Percentiles rank a stretch among this genome's conserved stretches.
Evolutionary conservation across 108 stramenopile genomes (phyloP).

Genomic region (Stephanodiscus triporus): DNA sequence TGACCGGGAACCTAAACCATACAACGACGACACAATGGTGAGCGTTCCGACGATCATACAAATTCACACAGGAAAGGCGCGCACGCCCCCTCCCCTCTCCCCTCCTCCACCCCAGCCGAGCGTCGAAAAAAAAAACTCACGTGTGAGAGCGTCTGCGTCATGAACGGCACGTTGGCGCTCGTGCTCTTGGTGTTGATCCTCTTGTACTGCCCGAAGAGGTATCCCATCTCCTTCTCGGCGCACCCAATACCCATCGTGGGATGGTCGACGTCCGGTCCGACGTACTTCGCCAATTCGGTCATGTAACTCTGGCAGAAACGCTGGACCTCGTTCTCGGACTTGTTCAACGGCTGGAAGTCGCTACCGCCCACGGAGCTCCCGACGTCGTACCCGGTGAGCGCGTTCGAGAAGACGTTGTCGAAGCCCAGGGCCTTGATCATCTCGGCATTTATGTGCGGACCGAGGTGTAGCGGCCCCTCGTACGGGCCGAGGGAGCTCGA

Average conservation of each 20-base stretch:
- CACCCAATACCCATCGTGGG: slow-evolving; percentile 95
- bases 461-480: slow-evolving; percentile 92
- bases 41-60: not conserved
- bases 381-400: slow-evolving; percentile 85
- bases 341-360: slow-evolving; percentile 95
- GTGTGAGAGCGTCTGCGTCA: slow-evolving; percentile 46
- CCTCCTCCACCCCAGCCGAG: not conserved
- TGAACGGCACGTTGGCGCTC: slow-evolving; percentile 57
- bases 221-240: slow-evolving; percentile 91
- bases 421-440: slow-evolving; percentile 83
- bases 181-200: slow-evolving; percentile 76
- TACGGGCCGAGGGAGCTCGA: slow-evolving; percentile 93
- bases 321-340: slow-evolving; percentile 95
- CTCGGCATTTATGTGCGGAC: slow-evolving; percentile 74
- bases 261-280: slow-evolving; percentile 92
- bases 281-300: slow-evolving; percentile 96
- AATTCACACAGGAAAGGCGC: not conserved
- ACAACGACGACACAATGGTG: slow-evolving; percentile 29
- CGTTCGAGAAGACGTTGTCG: slow-evolving; percentile 90
- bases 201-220: slow-evolving; percentile 98
- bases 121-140: slow-evolving; percentile 25
- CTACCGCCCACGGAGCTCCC: slow-evolving; percentile 95
- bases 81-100: not conserved
- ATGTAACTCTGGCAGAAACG: slow-evolving; percentile 98
- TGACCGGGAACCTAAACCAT: slow-evolving; percentile 86